Evolutionary conservation across 2,329 filamentous ascomycete species (phyloP), one percentile per base, ranked within the genome.

Genomic region (Phialocephala subalpina): DNA sequence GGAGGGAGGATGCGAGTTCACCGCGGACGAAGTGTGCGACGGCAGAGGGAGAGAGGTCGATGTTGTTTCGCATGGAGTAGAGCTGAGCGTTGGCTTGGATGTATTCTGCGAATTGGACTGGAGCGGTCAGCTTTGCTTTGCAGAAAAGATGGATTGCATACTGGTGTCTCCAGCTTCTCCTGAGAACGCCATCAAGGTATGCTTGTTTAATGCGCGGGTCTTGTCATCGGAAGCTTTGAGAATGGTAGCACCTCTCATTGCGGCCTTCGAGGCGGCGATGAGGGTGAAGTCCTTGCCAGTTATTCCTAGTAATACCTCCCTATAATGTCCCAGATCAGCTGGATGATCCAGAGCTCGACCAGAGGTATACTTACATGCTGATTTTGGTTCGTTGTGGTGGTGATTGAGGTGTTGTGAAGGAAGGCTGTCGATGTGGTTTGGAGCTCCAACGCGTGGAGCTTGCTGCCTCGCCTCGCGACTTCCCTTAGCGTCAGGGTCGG

Each of bases 211-310:
- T 73, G 87, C 83, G 79, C 93, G 89, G 71, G 96, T 99, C 88
- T 99, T 99, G 87, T 99, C 95, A 81, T 99, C 97, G 73, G 89
- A 87, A 65, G 93, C 88, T 83, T 99, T 99, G 78, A 99, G 90
- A 80, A 99, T 92, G 67, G 95, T 97, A 70, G 94, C 93, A 76
- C 96, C 96, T 84, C 96, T 90, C 94, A 98, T 98, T 76, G 94
- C 93, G 78, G 96, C 96, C 86, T 99, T 98, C 70, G 94, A 98
- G 76, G 96, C 93, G 76, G 94, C 96, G 80, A 99, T 90, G 86
- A 99, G 90, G 83, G 94, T 97, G 81, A 97, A 99, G 88, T 99
- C 97, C 86, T 97, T 97, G 84, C 96, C 97, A 67, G 95, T 97
- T 81, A 99, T 97, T 77, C 96, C 96, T 75, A 99, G 88, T 79